A percentile compares a stretch with the other conserved stretches of the same genome.
Evolutionary conservation across 345 rosid species (phyloP).

Genomic region (Linum lewisii): DNA sequence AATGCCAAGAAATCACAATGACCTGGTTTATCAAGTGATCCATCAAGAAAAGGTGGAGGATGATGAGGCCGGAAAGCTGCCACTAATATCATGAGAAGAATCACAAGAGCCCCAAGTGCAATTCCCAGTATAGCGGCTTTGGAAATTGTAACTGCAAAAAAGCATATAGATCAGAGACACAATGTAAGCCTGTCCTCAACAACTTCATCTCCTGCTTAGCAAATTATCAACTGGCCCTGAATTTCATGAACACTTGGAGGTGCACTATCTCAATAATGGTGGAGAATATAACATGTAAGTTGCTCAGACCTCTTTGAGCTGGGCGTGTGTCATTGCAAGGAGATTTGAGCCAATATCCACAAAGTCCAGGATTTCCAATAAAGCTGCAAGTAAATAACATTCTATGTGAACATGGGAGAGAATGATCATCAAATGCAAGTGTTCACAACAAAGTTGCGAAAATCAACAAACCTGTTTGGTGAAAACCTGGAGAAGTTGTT

Average conservation of each 20-base stretch:
- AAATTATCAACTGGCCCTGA: not conserved
- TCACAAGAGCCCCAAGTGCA: conserved; percentile 74
- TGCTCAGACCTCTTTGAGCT: conserved; percentile 51
- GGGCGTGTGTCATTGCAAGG: conserved; percentile 50
- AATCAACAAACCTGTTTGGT: conserved; percentile 45
- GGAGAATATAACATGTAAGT: not conserved
- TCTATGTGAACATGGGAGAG: not conserved
- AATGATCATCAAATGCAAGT: not conserved
- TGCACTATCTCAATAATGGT: no score
- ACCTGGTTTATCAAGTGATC: conserved; percentile 91
- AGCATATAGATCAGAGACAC: not conserved
- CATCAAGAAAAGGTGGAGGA: conserved; percentile 51
- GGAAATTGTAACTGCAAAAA: conserved; percentile 52
- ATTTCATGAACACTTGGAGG: not conserved
- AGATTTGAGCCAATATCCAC: conserved; percentile 68
- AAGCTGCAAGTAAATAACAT: conserved; percentile 36
- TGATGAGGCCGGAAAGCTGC: conserved; percentile 73
- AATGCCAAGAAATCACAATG: not conserved
- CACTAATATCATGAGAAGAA: conserved; percentile 77
- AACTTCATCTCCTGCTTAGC: not conserved
- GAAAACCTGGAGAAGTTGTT: conserved; percentile 76
- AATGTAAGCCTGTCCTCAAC: not conserved
- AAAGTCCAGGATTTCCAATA: conserved; percentile 70
- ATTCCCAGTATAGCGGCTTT: conserved; percentile 92
- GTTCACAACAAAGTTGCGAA: not conserved